Percentiles rank a stretch among this genome's conserved stretches.
These are phyloP conservation scores for Rhizopogon vinicolor DNA, from an alignment of 768 basidiomycete species.

Conservation along the genomic window DNA sequence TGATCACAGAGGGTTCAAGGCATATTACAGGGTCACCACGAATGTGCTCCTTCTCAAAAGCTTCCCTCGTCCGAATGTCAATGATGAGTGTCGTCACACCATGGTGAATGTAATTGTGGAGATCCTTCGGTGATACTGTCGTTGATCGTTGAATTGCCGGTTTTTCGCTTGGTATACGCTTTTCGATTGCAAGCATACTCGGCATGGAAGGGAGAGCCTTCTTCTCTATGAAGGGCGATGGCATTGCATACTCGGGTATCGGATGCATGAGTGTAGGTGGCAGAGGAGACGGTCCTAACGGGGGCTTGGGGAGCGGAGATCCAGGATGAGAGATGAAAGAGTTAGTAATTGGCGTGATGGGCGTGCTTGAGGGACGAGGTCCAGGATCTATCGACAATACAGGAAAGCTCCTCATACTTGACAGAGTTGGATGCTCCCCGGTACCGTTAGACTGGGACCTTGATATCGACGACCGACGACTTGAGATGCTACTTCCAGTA, in stretches of 20 bases:
- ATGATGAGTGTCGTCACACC: slow-evolving; percentile 65
- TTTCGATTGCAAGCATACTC: no score
- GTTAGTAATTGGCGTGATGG: slow-evolving; percentile 54
- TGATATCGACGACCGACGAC: slow-evolving; percentile 11
- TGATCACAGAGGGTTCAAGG: slow-evolving; percentile 76
- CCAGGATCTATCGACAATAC: slow-evolving; percentile 41
- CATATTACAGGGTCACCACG: slow-evolving; percentile 67
- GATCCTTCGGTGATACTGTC: slow-evolving; percentile 51
- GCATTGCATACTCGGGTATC: slow-evolving; percentile 27
- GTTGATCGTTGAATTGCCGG: slow-evolving; percentile 56
- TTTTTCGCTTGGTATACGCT: slow-evolving; percentile 22
- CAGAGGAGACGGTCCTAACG: slow-evolving; percentile 34
- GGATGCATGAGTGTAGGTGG: slow-evolving; percentile 28
- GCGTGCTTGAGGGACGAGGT: slow-evolving; percentile 66
- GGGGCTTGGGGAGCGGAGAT: slow-evolving; percentile 41
- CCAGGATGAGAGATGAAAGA: slow-evolving; percentile 58
- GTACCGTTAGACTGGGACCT: slow-evolving; percentile 21
- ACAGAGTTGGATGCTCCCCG: slow-evolving; percentile 26
- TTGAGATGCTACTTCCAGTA: slow-evolving; percentile 27
- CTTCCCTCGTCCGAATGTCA: slow-evolving; percentile 76
- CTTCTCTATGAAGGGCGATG: slow-evolving; percentile 9
- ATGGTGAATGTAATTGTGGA: slow-evolving; percentile 51
- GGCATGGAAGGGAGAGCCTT: no score
- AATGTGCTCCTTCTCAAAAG: slow-evolving; percentile 75
- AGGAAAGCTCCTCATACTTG: slow-evolving; percentile 32